A percentile compares a stretch with the other conserved stretches of the same genome.
These are phyloP conservation scores for Abelmoschus esculentus DNA, from an alignment of 345 rosid species.

Conservation along the genomic window DNA sequence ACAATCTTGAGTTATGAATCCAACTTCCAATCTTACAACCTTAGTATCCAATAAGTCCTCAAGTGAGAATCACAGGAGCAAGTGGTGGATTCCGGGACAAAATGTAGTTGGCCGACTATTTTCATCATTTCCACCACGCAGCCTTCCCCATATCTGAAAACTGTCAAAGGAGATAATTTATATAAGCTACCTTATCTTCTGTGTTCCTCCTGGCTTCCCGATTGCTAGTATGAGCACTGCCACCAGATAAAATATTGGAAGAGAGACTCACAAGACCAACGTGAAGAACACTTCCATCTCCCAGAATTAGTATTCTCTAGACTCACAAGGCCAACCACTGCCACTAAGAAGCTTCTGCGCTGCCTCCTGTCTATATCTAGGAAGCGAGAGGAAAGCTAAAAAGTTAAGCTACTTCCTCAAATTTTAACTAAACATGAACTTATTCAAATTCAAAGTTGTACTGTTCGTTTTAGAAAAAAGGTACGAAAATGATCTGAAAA, in stretches of 20 bases:
- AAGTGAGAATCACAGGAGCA: slow-evolving; percentile 54
- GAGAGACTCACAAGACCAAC: slow-evolving; percentile 51
- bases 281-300: slow-evolving; percentile 38
- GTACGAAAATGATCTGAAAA: neutral
- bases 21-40: too few relatives aligned
- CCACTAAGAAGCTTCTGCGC: neutral
- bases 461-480: neutral
- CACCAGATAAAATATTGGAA: slow-evolving; percentile 33
- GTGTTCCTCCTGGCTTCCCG: slow-evolving; percentile 41
- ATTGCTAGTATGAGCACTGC: slow-evolving; percentile 28
- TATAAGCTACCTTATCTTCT: neutral
- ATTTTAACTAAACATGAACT: slow-evolving; percentile 1
- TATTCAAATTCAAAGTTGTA: neutral
- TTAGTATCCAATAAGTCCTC: too few relatives aligned
- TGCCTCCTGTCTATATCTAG: neutral
- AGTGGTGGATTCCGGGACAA: slow-evolving; percentile 56
- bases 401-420: neutral
- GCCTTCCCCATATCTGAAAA: slow-evolving; percentile 57
- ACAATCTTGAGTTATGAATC: too few relatives aligned
- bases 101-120: slow-evolving; percentile 25
- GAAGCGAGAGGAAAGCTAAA: slow-evolving; percentile 9
- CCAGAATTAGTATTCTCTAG: neutral
- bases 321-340: slow-evolving; percentile 13
- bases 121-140: slow-evolving; percentile 40
- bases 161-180: slow-evolving; percentile 5